These are phyloP conservation scores for Canavalia gladiata DNA, from an alignment of 306 rosid species.

Conservation along the genomic window DNA sequence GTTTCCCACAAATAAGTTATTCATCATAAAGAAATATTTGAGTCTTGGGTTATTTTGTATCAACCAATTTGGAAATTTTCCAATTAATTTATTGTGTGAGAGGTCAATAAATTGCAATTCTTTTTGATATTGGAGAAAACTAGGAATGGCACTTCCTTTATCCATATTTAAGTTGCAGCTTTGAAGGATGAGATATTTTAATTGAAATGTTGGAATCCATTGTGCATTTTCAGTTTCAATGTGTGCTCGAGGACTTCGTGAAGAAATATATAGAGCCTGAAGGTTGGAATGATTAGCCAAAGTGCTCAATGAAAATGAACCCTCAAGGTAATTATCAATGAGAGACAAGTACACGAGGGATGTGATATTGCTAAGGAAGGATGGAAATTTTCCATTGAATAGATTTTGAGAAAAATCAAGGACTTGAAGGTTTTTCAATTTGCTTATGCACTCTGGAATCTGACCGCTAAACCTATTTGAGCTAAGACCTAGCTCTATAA, in stretches of 20 bases:
- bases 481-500: slow-evolving; percentile 24
- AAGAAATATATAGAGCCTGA: slow-evolving; percentile 1
- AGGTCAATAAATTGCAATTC: background rate
- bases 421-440: slow-evolving; percentile 1
- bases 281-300: slow-evolving; percentile 51
- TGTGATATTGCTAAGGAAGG: slow-evolving; percentile 17
- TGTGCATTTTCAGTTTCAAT: slow-evolving; percentile 39
- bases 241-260: background rate
- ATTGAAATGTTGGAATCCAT: slow-evolving; percentile 49
- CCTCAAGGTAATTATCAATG: slow-evolving; percentile 11
- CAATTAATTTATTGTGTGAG: slow-evolving; percentile 41
- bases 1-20: slow-evolving; percentile 24
- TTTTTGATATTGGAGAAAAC: slow-evolving; percentile 43
- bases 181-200: slow-evolving; percentile 3
- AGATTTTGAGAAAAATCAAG: slow-evolving; percentile 25
- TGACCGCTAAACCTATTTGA: background rate
- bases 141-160: slow-evolving; percentile 5
- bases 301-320: slow-evolving; percentile 40
- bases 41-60: slow-evolving; percentile 42
- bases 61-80: slow-evolving; percentile 48
- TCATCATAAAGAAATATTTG: background rate
- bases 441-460: slow-evolving; percentile 32
- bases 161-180: slow-evolving; percentile 41
- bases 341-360: slow-evolving; percentile 28
- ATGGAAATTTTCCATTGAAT: slow-evolving; percentile 25